Conservation (phyloP, 306 rosid species). For the Acacia crassicarpa region DNA sequence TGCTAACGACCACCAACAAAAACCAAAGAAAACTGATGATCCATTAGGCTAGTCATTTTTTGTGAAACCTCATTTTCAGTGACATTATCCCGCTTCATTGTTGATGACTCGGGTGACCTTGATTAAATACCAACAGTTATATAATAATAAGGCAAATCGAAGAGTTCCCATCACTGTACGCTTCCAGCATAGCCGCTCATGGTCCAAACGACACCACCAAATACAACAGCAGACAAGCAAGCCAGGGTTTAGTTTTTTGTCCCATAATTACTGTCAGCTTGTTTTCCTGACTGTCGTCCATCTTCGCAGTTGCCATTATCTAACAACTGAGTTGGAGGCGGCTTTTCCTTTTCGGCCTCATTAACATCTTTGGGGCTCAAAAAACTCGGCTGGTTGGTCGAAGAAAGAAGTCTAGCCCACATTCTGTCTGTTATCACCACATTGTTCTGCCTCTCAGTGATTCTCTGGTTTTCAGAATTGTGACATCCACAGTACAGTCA, state of each 20-base stretch:
- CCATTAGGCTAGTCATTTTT: not conserved
- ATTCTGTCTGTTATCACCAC: constrained; percentile 89
- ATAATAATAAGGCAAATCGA: not conserved
- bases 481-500: constrained; percentile 12
- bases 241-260: constrained; percentile 18
- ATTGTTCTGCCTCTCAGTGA: constrained; percentile 71
- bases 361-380: constrained; percentile 36
- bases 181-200: not conserved
- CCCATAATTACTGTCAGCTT: not conserved
- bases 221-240: constrained; percentile 18
- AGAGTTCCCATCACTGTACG: not conserved
- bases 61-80: not conserved
- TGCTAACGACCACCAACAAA: not conserved
- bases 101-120: not conserved
- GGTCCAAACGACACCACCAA: constrained; percentile 12
- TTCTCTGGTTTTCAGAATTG: constrained; percentile 51
- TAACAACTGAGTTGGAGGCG: constrained; percentile 38
- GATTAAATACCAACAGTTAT: not conserved
- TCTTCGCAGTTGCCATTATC: constrained; percentile 32
- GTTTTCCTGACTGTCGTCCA: not conserved
- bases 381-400: constrained; percentile 78
- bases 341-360: constrained; percentile 43
- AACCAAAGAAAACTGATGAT: not conserved
- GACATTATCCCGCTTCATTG: not conserved
- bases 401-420: constrained; percentile 81